Base-by-base conservation (phyloP, 1,284 basidiomycete species). In the Cryptococcus neoformans region DNA sequence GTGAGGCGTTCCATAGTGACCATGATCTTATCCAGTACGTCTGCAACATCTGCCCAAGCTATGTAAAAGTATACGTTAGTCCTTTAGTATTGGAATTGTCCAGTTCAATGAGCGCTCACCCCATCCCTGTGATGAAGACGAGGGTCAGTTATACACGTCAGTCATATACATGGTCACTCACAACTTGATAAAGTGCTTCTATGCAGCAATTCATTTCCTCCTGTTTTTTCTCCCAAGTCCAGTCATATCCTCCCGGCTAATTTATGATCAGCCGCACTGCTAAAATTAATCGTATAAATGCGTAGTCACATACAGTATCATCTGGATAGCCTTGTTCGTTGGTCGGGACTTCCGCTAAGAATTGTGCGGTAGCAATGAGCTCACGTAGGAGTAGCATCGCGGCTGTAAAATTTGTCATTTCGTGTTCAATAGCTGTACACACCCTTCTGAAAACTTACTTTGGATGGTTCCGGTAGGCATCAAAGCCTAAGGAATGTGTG, bases 201-300 rank as follows among this genome's bases (percentile, higher is more conserved):
- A 66, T 42, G 49, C 66, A 71, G 9, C 35, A 12, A 2, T 54
- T 48, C 3, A 74, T 57, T 35, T 68, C 63, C n/a, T 49, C 44
- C 55, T 68, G 66, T 54, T 74, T 74, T 14, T 57, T 53, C 10
- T 60, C 58, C 72, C 72, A 74, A 1, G 72, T 72, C 72, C 72
- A 74, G 7, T 64, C 70, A 16, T 47, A 50, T 6, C 72, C 72
- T 14, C 70, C 72, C 14, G 61, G 65, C 63, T 71, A 38, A 3
- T 21, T 44, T 28, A 54, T 14, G 36, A 21, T 40, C 46, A 42
- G n/a, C 50, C 39, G 17, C 28, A 2, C n/a, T 3, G 36, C n/a
- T 4, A 49, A 36, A 5, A 17, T 16, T 10, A 14, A 37, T 6
- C 6, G 11, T 35, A 3, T 4, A 44, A 11, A 41, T 17, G 44